A percentile compares a stretch with the other conserved stretches of the same genome.
phyloP scores from a whole-genome alignment of 164 flowering plant species.

The Nelumbo lutea region DNA sequence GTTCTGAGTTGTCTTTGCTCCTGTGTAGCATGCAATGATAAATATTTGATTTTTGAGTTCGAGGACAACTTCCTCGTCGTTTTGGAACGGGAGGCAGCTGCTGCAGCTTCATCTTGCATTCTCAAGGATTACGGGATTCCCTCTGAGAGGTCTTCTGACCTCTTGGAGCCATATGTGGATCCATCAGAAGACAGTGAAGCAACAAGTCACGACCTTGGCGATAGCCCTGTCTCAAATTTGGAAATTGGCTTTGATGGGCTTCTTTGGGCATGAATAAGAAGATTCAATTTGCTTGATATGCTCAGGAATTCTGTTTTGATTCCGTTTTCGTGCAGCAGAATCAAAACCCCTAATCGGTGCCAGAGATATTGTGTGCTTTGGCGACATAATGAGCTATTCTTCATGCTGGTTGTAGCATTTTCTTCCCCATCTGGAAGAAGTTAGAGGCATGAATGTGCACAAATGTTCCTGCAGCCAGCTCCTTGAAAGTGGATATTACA shows the following conservation, averaged over 20 bases:
- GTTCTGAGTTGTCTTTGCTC: slow-evolving; percentile 6
- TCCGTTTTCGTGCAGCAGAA: neutral
- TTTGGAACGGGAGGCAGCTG: slow-evolving; percentile 73
- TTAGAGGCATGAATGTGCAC: neutral
- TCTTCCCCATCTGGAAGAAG: neutral
- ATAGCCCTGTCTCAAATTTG: slow-evolving; percentile 57
- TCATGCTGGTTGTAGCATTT: neutral
- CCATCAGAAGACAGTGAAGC: slow-evolving; percentile 32
- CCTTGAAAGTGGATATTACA: neutral
- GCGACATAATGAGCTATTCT: neutral
- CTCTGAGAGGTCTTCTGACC: slow-evolving; percentile 72
- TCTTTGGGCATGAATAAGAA: slow-evolving; percentile 58
- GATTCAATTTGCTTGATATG: too few species aligned
- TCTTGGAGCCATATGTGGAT: slow-evolving; percentile 66
- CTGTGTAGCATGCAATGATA: slow-evolving; percentile 69
- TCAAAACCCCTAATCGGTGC: neutral
- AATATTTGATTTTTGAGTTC: slow-evolving; percentile 78
- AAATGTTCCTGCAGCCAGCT: neutral
- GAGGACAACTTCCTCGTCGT: slow-evolving; percentile 85
- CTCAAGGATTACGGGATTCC: slow-evolving; percentile 88
- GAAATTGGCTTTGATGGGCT: slow-evolving; percentile 87
- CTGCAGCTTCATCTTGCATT: slow-evolving; percentile 49
- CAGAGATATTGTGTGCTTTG: neutral
- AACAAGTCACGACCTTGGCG: slow-evolving; percentile 41
- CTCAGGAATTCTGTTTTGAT: neutral